These are phyloP conservation scores for Bullera alba DNA, from an alignment of 768 basidiomycete species.

Conservation along the genomic window DNA sequence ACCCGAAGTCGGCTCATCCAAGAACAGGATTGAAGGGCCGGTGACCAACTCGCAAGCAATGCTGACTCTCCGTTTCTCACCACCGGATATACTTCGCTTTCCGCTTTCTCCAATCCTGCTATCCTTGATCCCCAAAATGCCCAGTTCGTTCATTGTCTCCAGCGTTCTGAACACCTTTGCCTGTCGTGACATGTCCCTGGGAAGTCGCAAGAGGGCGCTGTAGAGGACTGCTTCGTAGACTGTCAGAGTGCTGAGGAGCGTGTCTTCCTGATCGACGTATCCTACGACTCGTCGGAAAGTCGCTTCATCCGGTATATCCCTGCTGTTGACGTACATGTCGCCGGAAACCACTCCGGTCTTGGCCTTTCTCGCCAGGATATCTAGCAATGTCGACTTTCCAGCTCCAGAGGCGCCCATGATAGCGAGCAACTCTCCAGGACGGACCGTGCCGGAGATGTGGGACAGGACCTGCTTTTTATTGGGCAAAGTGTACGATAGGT, in stretches of 20 bases:
- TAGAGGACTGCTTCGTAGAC: conserved; percentile 97
- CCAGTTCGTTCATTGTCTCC: conserved; percentile 93
- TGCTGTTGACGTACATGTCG: conserved; percentile 75
- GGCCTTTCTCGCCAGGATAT: conserved; percentile 83
- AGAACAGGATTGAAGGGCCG: conserved; percentile 87
- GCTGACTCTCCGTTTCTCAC: conserved; percentile 91
- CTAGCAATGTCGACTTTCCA: conserved; percentile 91
- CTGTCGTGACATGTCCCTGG: conserved; percentile 87
- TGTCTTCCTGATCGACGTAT: conserved; percentile 98
- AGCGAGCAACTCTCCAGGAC: conserved; percentile 84
- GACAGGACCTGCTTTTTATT: conserved; percentile 64
- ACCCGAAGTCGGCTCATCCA: conserved; percentile 97
- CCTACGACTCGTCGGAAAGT: conserved; percentile 82
- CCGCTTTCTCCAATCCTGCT: conserved; percentile 81
- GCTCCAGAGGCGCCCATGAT: conserved; percentile 97
- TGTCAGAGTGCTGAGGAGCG: conserved; percentile 90
- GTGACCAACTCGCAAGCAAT: conserved; percentile 98
- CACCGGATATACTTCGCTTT: conserved; percentile 85
- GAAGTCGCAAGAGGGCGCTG: conserved; percentile 79
- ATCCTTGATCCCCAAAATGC: conserved; percentile 84
- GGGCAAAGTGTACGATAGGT: conserved; percentile 70
- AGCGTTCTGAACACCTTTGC: conserved; percentile 92
- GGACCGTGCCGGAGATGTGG: conserved; percentile 70
- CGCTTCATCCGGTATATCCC: conserved; percentile 58
- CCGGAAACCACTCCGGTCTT: conserved; percentile 77